A percentile compares a stretch with the other conserved stretches of the same genome.
These are phyloP conservation scores for Chalciporus piperatus DNA, from an alignment of 768 basidiomycete species.

Conservation along the genomic window DNA sequence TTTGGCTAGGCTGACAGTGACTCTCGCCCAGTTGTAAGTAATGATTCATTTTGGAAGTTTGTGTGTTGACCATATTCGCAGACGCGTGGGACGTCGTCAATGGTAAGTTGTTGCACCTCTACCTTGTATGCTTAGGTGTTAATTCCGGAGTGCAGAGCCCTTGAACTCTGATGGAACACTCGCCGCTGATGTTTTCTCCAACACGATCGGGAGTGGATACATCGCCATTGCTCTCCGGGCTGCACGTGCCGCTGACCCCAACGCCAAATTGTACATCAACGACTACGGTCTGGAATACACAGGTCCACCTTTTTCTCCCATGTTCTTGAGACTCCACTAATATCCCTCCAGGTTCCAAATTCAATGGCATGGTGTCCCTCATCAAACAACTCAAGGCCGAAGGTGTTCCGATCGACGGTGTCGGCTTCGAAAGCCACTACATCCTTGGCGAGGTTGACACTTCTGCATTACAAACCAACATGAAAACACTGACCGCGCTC, in stretches of 20 bases:
- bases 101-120: slow-evolving; percentile 6
- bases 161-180: slow-evolving; percentile 57
- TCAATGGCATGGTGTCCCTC: slow-evolving; percentile 50
- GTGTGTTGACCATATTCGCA: not conserved
- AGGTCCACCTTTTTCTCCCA: slow-evolving; percentile 10
- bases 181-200: slow-evolving; percentile 50
- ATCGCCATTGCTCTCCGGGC: slow-evolving; percentile 46
- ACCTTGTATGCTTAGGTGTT: not conserved
- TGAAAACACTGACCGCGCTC: slow-evolving; percentile 52
- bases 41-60: not conserved
- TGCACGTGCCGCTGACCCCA: slow-evolving; percentile 30
- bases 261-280: slow-evolving; percentile 34
- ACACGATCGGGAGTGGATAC: slow-evolving; percentile 45
- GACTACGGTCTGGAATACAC: slow-evolving; percentile 26
- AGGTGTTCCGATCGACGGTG: slow-evolving; percentile 55
- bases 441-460: slow-evolving; percentile 56
- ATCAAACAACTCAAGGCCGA: slow-evolving; percentile 45
- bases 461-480: slow-evolving; percentile 40
- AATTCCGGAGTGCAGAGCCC: slow-evolving; percentile 7
- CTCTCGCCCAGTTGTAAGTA: slow-evolving; percentile 13
- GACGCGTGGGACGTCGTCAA: slow-evolving; percentile 24
- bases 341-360: slow-evolving; percentile 6
- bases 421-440: slow-evolving; percentile 61
- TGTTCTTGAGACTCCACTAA: not conserved
- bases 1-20: slow-evolving; percentile 6